Conservation (phyloP, 2,329 filamentous ascomycete genomes). For the Claviceps maximensis region DNA sequence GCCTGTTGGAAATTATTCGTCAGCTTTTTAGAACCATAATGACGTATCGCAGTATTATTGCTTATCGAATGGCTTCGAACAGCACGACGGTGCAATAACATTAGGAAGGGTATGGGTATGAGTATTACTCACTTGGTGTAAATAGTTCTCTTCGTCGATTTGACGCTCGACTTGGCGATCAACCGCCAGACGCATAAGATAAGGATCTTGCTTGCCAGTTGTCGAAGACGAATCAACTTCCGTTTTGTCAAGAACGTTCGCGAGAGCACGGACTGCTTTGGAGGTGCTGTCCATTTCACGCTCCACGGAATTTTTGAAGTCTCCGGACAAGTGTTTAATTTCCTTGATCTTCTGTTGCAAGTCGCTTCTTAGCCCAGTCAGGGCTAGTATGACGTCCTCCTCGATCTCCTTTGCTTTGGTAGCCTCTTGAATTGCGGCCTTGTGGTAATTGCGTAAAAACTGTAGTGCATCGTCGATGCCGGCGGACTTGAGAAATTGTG, state of each 20-base stretch:
- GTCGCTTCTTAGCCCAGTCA: slow-evolving; percentile 77
- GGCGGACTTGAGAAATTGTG: slow-evolving; percentile 63
- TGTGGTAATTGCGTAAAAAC: slow-evolving; percentile 72
- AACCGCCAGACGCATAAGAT: slow-evolving; percentile 70
- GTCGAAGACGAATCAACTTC: slow-evolving; percentile 62
- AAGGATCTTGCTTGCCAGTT: slow-evolving; percentile 83
- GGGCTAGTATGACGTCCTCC: slow-evolving; percentile 75
- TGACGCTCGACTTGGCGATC: slow-evolving; percentile 87
- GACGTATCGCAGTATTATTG: neutral
- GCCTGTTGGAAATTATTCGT: slow-evolving; percentile 39
- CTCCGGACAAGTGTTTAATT: slow-evolving; percentile 82
- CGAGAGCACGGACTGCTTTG: slow-evolving; percentile 65
- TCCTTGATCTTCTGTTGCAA: slow-evolving; percentile 95
- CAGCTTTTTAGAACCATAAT: neutral
- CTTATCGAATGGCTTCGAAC: neutral
- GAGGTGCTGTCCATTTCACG: slow-evolving; percentile 84
- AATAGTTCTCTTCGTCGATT: slow-evolving; percentile 92
- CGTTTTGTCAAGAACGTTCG: slow-evolving; percentile 66
- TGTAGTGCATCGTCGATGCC: slow-evolving; percentile 82
- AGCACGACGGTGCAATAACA: neutral
- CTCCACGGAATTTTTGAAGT: slow-evolving; percentile 94
- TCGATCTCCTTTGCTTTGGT: slow-evolving; percentile 87
- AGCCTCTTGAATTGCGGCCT: slow-evolving; percentile 62
- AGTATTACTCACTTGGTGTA: slow-evolving; percentile 58
- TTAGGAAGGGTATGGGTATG: neutral